These are phyloP conservation scores for Leccinum sublutescens DNA, from an alignment of 768 basidiomycete species.

Conservation along the genomic window DNA sequence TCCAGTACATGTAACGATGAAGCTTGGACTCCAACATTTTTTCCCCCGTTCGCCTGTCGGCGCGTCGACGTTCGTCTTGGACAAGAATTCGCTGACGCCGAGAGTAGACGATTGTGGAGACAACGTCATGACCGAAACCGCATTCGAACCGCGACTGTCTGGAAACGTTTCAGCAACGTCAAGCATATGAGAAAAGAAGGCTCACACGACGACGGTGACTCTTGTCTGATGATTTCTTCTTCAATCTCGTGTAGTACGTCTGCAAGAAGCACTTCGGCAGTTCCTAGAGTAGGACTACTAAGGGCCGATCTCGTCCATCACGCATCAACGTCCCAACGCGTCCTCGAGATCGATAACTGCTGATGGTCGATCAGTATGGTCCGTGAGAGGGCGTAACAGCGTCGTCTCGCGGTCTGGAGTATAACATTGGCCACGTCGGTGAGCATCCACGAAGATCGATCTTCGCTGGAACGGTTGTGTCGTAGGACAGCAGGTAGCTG, in stretches of 20 bases:
- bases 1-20: conserved; percentile 78
- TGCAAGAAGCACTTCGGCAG: conserved; percentile 88
- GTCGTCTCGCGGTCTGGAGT: conserved; percentile 71
- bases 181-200: background rate
- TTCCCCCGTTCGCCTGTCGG: conserved; percentile 64
- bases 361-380: conserved; percentile 17
- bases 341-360: conserved; percentile 45
- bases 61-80: conserved; percentile 52
- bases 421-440: conserved; percentile 90
- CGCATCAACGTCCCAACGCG: conserved; percentile 26
- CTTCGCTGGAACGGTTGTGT: conserved; percentile 40
- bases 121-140: conserved; percentile 84
- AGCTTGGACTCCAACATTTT: conserved; percentile 78
- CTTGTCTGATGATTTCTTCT: conserved; percentile 70
- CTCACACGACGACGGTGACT: conserved; percentile 36
- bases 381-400: conserved; percentile 65
- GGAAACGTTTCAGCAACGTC: background rate
- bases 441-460: conserved; percentile 76
- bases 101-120: conserved; percentile 73
- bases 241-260: conserved; percentile 90
- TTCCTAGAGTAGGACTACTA: conserved; percentile 66
- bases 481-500: conserved; percentile 81
- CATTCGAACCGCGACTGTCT: conserved; percentile 59
- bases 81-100: conserved; percentile 72
- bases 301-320: conserved; percentile 49